Conservation (phyloP, 1,139 yeast species). For the Taphrina wiesneri region DNA sequence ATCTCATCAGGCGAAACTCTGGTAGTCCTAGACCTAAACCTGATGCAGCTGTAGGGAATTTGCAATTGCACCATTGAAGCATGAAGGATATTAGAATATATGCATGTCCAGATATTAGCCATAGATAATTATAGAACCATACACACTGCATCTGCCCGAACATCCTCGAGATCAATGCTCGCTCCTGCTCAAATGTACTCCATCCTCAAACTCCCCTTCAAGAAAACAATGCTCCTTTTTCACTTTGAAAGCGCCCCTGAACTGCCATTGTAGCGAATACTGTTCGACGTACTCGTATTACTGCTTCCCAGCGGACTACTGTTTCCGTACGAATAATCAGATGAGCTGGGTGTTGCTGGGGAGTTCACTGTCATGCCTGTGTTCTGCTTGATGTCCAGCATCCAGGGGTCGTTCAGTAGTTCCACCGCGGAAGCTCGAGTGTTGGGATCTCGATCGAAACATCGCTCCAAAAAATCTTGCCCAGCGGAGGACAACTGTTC, state of each 20-base stretch:
- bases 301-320: conserved; percentile 10
- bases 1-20: too few relatives aligned
- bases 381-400: conserved; percentile 62
- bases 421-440: conserved; percentile 83
- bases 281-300: not conserved
- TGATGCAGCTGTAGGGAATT: too few relatives aligned
- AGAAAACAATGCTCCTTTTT: not conserved
- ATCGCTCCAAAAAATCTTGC: conserved; percentile 64
- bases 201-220: not conserved
- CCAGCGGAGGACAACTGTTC: conserved; percentile 81
- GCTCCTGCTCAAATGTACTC: not conserved
- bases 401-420: conserved; percentile 86
- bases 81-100: too few relatives aligned
- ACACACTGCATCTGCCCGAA: too few relatives aligned
- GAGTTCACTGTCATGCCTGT: conserved; percentile 56
- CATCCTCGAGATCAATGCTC: not conserved
- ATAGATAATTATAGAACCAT: too few relatives aligned
- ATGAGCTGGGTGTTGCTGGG: conserved; percentile 14
- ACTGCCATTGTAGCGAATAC: not conserved
- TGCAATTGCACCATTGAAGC: too few relatives aligned
- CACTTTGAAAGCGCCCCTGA: not conserved
- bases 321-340: not conserved
- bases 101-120: too few relatives aligned
- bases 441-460: conserved; percentile 80
- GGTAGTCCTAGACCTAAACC: too few relatives aligned